Percentiles rank a stretch among this genome's conserved stretches.
Conservation (phyloP, 2,329 filamentous ascomycete genomes). For the Eutypa lata region DNA sequence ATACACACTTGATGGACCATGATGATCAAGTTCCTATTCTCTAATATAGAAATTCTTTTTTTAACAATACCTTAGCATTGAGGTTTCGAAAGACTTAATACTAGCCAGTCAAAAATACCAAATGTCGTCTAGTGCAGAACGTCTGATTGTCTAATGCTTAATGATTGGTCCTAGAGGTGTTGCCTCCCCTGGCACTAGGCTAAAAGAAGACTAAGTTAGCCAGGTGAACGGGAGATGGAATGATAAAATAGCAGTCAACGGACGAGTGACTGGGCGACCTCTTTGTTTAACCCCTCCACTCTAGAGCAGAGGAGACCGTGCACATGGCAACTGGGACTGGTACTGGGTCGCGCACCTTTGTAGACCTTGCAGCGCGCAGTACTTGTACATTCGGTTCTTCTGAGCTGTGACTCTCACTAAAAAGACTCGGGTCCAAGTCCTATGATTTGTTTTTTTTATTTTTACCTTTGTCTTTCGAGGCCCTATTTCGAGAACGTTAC, state of each 20-base stretch:
- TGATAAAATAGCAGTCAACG: background rate
- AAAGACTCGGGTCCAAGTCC: background rate
- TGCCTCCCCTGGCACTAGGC: background rate
- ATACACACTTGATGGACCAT: no score
- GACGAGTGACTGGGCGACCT: background rate
- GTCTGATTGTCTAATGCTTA: no score
- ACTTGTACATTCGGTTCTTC: no score
- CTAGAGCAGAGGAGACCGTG: background rate
- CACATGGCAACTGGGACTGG: no score
- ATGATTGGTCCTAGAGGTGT: background rate
- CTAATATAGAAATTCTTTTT: no score
- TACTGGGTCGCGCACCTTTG: background rate
- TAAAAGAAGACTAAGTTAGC: background rate
- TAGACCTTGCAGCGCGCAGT: background rate
- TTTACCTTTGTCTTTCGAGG: background rate
- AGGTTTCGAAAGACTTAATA: no score
- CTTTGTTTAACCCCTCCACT: background rate
- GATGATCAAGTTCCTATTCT: no score
- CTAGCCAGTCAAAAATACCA: background rate
- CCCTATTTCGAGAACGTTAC: background rate
- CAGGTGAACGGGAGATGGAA: background rate
- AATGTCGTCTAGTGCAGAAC: no score
- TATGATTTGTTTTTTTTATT: background rate
- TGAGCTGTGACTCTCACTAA: no score
- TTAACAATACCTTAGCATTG: no score